phyloP scores from a whole-genome alignment of 2,329 filamentous ascomycete genomes.

The Xylaria sp. region DNA sequence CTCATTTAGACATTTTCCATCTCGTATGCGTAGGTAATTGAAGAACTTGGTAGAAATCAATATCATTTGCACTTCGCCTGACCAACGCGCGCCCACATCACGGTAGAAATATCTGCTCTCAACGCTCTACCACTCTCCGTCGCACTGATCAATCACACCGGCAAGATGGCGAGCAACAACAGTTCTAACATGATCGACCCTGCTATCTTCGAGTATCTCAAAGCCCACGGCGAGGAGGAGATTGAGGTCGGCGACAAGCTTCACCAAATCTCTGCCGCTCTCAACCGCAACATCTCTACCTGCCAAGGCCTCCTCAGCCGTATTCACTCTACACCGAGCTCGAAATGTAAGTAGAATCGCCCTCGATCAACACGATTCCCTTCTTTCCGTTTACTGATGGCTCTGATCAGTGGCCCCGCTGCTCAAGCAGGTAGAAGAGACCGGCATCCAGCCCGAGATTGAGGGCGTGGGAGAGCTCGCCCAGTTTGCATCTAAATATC shows the following conservation, averaged over 20 bases:
- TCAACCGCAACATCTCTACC: constrained; percentile 84
- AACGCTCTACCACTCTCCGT: not conserved
- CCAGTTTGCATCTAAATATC: constrained; percentile 80
- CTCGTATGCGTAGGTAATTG: too few species aligned
- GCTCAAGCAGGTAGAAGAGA: constrained; percentile 73
- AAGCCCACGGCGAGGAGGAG: constrained; percentile 91
- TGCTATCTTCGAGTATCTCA: constrained; percentile 86
- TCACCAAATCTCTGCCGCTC: constrained; percentile 79
- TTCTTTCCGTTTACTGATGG: constrained; percentile 22
- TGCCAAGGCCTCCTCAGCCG: constrained; percentile 86
- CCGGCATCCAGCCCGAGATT: constrained; percentile 77
- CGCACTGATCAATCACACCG: constrained; percentile 3
- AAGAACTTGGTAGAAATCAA: not conserved
- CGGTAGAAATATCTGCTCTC: constrained; percentile 16
- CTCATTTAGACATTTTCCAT: not conserved
- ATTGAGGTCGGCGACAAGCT: constrained; percentile 83
- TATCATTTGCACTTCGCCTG: not conserved
- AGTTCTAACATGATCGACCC: constrained; percentile 73
- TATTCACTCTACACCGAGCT: constrained; percentile 85
- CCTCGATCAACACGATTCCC: not conserved
- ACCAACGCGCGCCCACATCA: not conserved
- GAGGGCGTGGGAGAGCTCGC: constrained; percentile 76
- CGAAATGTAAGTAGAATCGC: constrained; percentile 56
- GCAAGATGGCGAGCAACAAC: constrained; percentile 42
- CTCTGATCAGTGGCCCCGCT: constrained; percentile 69